phyloP scores from a whole-genome alignment of 163 green algal genomes.

The Coccomyxa subellipsoidea region DNA sequence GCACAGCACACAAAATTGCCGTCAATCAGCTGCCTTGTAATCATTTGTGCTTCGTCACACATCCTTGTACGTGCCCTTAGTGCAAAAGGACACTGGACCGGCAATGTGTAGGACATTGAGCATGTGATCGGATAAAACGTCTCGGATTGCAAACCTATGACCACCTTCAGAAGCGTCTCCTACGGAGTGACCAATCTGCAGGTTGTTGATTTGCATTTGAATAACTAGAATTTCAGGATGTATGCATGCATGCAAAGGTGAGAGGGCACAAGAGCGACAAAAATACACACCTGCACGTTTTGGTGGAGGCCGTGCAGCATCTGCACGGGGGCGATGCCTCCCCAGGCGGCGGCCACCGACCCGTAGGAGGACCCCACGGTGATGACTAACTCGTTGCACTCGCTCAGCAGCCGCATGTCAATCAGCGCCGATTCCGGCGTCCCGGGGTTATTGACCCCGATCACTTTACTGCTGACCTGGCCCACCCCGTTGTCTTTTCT shows the following conservation, averaged over 20 bases:
- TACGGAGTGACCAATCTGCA: too few relatives aligned
- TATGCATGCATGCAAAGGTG: too few relatives aligned
- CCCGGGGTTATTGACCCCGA: neutral
- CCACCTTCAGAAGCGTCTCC: too few relatives aligned
- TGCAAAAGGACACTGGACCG: too few relatives aligned
- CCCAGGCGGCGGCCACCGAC: neutral
- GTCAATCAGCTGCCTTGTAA: too few relatives aligned
- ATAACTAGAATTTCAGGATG: too few relatives aligned
- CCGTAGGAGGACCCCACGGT: neutral
- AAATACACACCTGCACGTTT: neutral
- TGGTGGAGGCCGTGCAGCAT: neutral
- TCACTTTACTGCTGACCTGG: neutral
- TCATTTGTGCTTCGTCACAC: too few relatives aligned
- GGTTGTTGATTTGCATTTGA: too few relatives aligned
- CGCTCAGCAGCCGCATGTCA: conserved; percentile 6
- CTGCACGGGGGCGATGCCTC: neutral
- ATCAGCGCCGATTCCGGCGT: neutral
- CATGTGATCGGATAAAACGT: too few relatives aligned
- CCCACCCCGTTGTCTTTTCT: neutral
- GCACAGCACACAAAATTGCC: neutral
- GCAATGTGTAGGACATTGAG: too few relatives aligned
- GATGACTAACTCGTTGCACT: conserved; percentile 1
- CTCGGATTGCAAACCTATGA: too few relatives aligned
- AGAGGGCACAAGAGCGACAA: neutral
- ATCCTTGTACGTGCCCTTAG: too few relatives aligned